phyloP scores from a whole-genome alignment of 1,284 basidiomycete species.

The Thecaphora frezii region DNA sequence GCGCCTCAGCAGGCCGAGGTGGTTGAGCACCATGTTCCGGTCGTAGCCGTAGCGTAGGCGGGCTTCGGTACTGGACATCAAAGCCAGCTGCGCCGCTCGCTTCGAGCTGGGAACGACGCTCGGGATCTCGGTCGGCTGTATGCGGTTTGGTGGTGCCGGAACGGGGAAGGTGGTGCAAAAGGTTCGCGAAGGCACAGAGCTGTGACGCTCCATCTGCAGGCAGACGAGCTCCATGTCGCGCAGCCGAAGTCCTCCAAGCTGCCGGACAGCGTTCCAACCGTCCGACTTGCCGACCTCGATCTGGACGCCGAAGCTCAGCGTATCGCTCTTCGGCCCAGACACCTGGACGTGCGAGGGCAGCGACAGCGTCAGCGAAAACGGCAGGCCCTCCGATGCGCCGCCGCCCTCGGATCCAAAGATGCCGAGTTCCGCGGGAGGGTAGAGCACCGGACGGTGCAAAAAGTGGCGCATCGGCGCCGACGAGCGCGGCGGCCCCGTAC shows the following conservation, averaged over 20 bases:
- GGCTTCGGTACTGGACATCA: constrained; percentile 7
- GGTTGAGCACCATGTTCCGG: constrained; percentile 34
- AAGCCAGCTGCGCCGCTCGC: constrained; percentile 3
- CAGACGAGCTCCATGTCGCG: constrained; percentile 57
- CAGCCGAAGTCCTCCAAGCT: constrained; percentile 50
- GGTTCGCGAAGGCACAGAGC: constrained; percentile 53
- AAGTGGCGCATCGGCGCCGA: constrained; percentile 53
- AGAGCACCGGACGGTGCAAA: constrained; percentile 49
- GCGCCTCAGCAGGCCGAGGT: constrained; percentile 38
- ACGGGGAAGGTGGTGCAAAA: constrained; percentile 52
- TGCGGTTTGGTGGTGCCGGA: constrained; percentile 27
- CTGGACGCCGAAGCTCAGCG: constrained; percentile 57
- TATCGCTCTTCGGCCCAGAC: constrained; percentile 37
- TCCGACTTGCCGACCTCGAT: constrained; percentile 49
- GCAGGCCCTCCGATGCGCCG: constrained; percentile 37
- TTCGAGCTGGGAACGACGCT: constrained; percentile 14
- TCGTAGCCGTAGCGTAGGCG: constrained; percentile 46
- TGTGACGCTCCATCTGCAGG: constrained; percentile 54
- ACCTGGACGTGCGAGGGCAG: constrained; percentile 55
- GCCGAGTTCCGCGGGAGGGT: constrained; percentile 42
- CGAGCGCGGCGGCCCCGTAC: constrained; percentile 11
- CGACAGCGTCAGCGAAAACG: constrained; percentile 51
- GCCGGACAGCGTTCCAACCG: constrained; percentile 42
- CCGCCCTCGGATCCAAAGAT: constrained; percentile 29
- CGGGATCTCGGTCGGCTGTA: constrained; percentile 39